Conservation (phyloP, 305 asterid genomes). For the Fraxinus latifolia region DNA sequence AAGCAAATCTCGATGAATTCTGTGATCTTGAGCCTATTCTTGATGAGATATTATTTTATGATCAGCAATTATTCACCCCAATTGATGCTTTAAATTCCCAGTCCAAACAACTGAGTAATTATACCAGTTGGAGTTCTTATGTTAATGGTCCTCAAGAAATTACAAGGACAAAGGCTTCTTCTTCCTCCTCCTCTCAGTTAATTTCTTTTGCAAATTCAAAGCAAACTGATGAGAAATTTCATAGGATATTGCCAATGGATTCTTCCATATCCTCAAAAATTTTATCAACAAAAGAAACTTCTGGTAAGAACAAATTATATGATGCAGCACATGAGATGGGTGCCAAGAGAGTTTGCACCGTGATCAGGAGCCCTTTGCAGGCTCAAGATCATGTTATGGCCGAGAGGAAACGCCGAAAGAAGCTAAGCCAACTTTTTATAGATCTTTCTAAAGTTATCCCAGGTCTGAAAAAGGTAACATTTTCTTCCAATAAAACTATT, state of each 20-base stretch:
- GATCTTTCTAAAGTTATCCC: slow-evolving; percentile 4
- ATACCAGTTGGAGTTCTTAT: neutral
- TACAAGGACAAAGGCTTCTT: neutral
- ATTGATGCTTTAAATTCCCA: neutral
- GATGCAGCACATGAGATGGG: neutral
- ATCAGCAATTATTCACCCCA: neutral
- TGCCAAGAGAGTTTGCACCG: neutral
- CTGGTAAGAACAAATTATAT: neutral
- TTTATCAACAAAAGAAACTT: neutral
- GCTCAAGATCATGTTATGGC: neutral
- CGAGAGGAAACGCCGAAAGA: slow-evolving; percentile 14
- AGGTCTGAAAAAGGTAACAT: neutral
- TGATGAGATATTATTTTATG: neutral
- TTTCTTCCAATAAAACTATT: neutral
- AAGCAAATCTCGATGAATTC: neutral
- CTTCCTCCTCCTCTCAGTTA: neutral
- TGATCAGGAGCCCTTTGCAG: neutral
- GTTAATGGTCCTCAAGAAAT: neutral
- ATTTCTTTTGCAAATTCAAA: slow-evolving; percentile 17
- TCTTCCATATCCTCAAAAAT: slow-evolving; percentile 13
- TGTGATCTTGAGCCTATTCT: neutral
- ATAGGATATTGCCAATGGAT: neutral
- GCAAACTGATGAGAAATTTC: too few relatives aligned
- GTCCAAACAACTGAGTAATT: too few relatives aligned
- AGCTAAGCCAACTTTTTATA: slow-evolving; percentile 10